Conservation (phyloP, 768 basidiomycete species). For the Coprinopsis cinerea region DNA sequence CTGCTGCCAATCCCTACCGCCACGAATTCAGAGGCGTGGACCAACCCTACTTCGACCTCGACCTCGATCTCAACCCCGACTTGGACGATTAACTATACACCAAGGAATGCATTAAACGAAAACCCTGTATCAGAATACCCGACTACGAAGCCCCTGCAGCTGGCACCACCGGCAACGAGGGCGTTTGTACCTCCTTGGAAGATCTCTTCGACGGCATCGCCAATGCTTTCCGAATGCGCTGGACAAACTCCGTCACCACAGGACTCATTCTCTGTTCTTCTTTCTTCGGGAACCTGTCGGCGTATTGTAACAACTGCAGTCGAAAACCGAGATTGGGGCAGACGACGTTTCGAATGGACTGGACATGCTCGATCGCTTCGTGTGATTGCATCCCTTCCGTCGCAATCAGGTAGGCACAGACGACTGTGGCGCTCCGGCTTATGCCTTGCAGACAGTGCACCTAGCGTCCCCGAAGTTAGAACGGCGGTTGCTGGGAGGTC, state of each 20-base stretch:
- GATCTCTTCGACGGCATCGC: not conserved
- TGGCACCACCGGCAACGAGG: not conserved
- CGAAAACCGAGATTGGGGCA: conserved; percentile 66
- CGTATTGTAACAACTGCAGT: conserved; percentile 44
- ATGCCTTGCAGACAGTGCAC: conserved; percentile 77
- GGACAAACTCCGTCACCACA: not conserved
- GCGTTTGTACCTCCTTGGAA: not conserved
- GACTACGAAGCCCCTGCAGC: not conserved
- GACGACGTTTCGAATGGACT: conserved; percentile 52
- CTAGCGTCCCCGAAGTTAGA: conserved; percentile 26
- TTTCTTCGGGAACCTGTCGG: conserved; percentile 13
- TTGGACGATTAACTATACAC: conserved; percentile 30
- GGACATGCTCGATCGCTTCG: conserved; percentile 52
- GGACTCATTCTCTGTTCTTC: not conserved
- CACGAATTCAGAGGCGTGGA: conserved; percentile 60
- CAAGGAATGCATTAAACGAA: not conserved
- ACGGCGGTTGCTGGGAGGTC: not conserved
- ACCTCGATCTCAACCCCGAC: conserved; percentile 83
- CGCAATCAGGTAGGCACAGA: conserved; percentile 65
- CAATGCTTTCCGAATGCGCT: not conserved
- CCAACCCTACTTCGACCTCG: conserved; percentile 68
- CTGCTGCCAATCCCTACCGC: conserved; percentile 63
- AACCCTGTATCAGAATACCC: not conserved
- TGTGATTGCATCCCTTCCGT: conserved; percentile 44
- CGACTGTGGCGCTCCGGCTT: conserved; percentile 69